These are phyloP conservation scores for Eremothecium sinecaudum DNA, from an alignment of 1,139 yeast species.

Conservation along the genomic window DNA sequence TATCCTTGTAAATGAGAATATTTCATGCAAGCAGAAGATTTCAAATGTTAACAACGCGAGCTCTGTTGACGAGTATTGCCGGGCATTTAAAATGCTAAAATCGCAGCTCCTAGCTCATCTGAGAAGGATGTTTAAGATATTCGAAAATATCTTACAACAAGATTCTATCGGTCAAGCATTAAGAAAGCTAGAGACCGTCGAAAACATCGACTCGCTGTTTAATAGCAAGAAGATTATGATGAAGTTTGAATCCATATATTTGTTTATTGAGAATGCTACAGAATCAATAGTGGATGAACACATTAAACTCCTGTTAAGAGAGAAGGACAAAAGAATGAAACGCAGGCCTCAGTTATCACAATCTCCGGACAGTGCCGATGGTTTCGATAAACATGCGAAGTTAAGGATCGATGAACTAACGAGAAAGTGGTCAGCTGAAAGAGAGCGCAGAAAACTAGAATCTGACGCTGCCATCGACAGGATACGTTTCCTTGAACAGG, in stretches of 20 bases:
- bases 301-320: slow-evolving; percentile 35
- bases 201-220: slow-evolving; percentile 23
- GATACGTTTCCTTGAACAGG: slow-evolving; percentile 46
- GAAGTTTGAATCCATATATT: slow-evolving; percentile 46
- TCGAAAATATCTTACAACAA: slow-evolving; percentile 50
- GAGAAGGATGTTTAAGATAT: slow-evolving; percentile 38
- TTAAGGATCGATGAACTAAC: slow-evolving; percentile 53
- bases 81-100: slow-evolving; percentile 17
- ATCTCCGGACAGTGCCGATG: slow-evolving; percentile 16
- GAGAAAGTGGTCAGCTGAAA: slow-evolving; percentile 57
- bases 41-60: slow-evolving; percentile 14
- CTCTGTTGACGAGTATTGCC: slow-evolving; percentile 9
- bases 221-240: slow-evolving; percentile 35
- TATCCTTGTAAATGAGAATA: slow-evolving; percentile 21
- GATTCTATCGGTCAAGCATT: slow-evolving; percentile 49
- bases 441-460: slow-evolving; percentile 60
- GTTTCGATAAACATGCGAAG: slow-evolving; percentile 26
- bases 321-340: slow-evolving; percentile 11
- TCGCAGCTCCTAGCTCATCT: slow-evolving; percentile 32
- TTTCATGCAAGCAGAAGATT: slow-evolving; percentile 37
- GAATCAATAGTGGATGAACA: slow-evolving; percentile 51
- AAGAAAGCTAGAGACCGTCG: slow-evolving; percentile 40
- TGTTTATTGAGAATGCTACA: slow-evolving; percentile 51
- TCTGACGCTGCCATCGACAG: slow-evolving; percentile 45
- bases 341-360: neutral